Evolutionary conservation across 106 monocot species (phyloP), one percentile per base, ranked within the genome.

Genomic region (Platanthera zijinensis): DNA sequence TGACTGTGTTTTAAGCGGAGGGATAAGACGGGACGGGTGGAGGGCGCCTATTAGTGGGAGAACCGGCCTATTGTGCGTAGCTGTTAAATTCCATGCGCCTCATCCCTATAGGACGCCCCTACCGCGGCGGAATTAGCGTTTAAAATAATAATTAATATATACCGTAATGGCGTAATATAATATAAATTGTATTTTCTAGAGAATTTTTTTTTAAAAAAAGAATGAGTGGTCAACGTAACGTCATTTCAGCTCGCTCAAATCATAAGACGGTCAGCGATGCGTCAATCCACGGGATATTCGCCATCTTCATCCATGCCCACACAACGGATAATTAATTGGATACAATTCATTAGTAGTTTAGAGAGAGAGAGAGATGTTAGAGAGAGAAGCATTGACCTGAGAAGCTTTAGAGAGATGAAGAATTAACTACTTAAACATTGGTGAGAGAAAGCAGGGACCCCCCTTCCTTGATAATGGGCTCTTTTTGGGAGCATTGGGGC

Each of bases 231-330:
- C 59, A 61, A 6, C 8, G 21, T n/a, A 61, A 61, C 59, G 59
- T 61, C 19, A 61, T 21, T 61, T 61, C 59, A 61, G 21, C 3
- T 61, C 59, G 1, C 59, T 61, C 59, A 61, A 56, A 56, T 56
- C 56, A 56, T 56, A 56, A 56, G 56, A 56, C 56, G 13, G 56
- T 56, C 56, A 56, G 56, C 14, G 56, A 61, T 61, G 18, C 59
- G 59, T 61, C 59, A 61, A 61, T 61, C 59, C 59, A 61, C 59
- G 8, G 59, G 59, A 61, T 61, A n/a, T 61, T 61, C 8, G 19
- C 7, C 59, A 7, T n/a, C 59, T 21, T 21, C 18, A 18, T 21
- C 9, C 39, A 39, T 39, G 39, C 39, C 39, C 39, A 39, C 39
- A 39, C 39, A 39, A 39, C 39, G 39, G 39, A 39, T 39, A 2